These are phyloP conservation scores for Nyssa sinensis DNA, from an alignment of 148 eudicot species.

Conservation along the genomic window DNA sequence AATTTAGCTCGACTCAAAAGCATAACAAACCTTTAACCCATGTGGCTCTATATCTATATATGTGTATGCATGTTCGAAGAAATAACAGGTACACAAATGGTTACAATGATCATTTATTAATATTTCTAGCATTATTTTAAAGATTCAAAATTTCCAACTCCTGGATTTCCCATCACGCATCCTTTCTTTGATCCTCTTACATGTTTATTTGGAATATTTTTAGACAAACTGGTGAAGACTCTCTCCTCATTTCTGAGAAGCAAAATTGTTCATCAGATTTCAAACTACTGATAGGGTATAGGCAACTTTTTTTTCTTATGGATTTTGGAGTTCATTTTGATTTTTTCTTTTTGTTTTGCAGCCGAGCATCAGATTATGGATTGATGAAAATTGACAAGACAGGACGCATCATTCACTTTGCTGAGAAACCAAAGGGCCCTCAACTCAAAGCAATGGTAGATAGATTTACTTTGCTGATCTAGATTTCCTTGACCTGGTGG, in stretches of 20 bases:
- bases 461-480: background rate
- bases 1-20: background rate
- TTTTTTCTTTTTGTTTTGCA: conserved; percentile 31
- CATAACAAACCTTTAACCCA: background rate
- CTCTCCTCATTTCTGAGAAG: background rate
- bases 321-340: conserved; percentile 44
- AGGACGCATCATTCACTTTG: conserved; percentile 66
- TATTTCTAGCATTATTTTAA: too few relatives aligned
- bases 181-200: background rate
- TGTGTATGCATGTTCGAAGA: background rate
- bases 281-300: background rate
- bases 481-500: background rate
- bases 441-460: conserved; percentile 73
- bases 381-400: conserved; percentile 72
- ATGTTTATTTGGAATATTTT: background rate
- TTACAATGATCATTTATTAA: background rate
- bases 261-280: conserved; percentile 1
- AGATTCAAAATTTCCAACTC: background rate
- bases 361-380: conserved; percentile 74
- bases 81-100: background rate
- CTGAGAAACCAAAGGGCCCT: conserved; percentile 84
- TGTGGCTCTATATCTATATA: background rate
- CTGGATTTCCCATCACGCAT: background rate
- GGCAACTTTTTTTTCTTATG: background rate
- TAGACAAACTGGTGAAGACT: conserved; percentile 49